phyloP scores from a whole-genome alignment of 805 yeast genomes.

The Saturnispora bothae region DNA sequence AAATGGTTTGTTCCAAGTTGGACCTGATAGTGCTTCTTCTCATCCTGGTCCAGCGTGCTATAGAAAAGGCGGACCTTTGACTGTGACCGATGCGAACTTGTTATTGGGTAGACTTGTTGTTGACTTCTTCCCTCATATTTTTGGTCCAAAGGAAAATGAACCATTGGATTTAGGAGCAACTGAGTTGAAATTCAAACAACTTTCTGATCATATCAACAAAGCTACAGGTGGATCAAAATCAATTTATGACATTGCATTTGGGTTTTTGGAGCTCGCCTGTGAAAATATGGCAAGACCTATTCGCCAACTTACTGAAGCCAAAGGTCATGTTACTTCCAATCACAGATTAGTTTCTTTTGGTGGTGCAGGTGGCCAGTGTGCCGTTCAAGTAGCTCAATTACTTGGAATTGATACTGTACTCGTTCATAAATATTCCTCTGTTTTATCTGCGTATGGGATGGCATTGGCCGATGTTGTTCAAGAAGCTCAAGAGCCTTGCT shows the following conservation, averaged over 20 bases:
- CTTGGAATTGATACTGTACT: slow-evolving; percentile 61
- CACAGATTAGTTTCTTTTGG: slow-evolving; percentile 80
- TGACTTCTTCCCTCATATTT: slow-evolving; percentile 68
- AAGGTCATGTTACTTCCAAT: slow-evolving; percentile 54
- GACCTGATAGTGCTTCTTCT: slow-evolving; percentile 80
- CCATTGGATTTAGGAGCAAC: slow-evolving; percentile 52
- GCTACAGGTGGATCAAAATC: slow-evolving; percentile 39
- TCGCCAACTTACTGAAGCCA: slow-evolving; percentile 74
- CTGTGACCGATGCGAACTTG: slow-evolving; percentile 79
- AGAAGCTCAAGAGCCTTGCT: slow-evolving; percentile 68
- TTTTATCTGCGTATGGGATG: slow-evolving; percentile 82
- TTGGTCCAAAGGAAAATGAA: slow-evolving; percentile 72
- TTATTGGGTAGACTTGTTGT: slow-evolving; percentile 63
- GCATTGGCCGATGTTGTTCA: slow-evolving; percentile 77
- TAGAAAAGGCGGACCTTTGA: slow-evolving; percentile 73
- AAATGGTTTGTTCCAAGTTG: slow-evolving; percentile 68
- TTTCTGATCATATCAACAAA: slow-evolving; percentile 47
- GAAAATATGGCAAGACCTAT: slow-evolving; percentile 90
- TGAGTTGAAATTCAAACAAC: slow-evolving; percentile 35
- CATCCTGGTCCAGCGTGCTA: slow-evolving; percentile 89
- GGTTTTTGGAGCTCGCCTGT: slow-evolving; percentile 74
- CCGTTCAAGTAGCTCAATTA: slow-evolving; percentile 61
- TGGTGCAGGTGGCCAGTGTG: slow-evolving; percentile 93
- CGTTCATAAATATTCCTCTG: slow-evolving; percentile 73
- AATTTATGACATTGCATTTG: slow-evolving; percentile 64